Conservation (phyloP, 345 rosid species). For the Litchi chinensis region DNA sequence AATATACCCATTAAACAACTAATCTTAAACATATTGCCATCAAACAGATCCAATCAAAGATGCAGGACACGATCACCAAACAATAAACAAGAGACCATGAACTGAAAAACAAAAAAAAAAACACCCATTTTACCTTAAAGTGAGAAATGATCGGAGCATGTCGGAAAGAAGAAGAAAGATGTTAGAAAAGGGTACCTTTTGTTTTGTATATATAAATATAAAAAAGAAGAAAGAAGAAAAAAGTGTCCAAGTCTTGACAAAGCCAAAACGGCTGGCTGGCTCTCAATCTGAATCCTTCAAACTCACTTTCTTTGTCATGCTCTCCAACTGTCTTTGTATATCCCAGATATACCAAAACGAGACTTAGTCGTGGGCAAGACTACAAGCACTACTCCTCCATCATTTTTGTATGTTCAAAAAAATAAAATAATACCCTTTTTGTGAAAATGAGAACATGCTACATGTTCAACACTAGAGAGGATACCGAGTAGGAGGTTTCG, state of each 20-base stretch:
- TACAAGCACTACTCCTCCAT: slow-evolving; percentile 41
- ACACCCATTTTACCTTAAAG: slow-evolving; percentile 12
- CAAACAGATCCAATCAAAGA: no score
- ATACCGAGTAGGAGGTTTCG: not conserved
- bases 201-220: not conserved
- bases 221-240: no score
- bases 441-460: not conserved
- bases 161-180: not conserved
- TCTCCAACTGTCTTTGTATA: slow-evolving; percentile 17
- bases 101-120: slow-evolving; percentile 1
- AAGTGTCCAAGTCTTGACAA: slow-evolving; percentile 18
- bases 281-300: slow-evolving; percentile 13
- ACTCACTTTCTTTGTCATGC: not conserved
- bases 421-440: not conserved
- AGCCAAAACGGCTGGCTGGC: not conserved
- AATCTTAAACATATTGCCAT: no score
- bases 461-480: no score
- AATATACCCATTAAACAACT: no score
- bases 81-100: no score
- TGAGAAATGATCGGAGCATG: slow-evolving; percentile 20
- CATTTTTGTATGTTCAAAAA: not conserved
- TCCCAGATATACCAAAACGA: slow-evolving; percentile 1
- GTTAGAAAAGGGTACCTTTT: slow-evolving; percentile 16
- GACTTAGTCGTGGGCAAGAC: slow-evolving; percentile 54
- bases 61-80: no score